Base-by-base conservation (phyloP, 768 basidiomycete genomes). In the Tylopilus sp. region DNA sequence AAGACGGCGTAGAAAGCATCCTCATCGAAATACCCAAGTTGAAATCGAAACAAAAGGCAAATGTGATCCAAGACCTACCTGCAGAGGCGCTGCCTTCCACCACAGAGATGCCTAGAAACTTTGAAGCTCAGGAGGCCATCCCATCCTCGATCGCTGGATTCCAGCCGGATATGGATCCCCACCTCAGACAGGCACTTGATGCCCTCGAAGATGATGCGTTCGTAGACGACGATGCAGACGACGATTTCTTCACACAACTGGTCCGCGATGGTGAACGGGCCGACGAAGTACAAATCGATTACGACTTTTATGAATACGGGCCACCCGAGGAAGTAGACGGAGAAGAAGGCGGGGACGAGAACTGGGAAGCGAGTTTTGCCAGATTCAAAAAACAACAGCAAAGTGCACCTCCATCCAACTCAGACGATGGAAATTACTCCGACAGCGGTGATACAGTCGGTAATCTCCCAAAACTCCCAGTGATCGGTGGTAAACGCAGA, bases 161-260 rank as follows among this genome's bases (percentile, higher is more conserved):
- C 53, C 88, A 90, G 63, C 97, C 94, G 1, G 91, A 95, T 63
- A 91, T 99, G 90, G 91, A 99, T 66, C 92, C 93, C 6, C 91
- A 94, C 71, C 77, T 98, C 23, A 79, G 97, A 22, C 97, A 99
- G 69, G 82, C 83, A 0, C 73, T 99, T 15, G 94, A 97, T 64
- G 97, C 97, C 2, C 73, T 99, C 21, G 97, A 98, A 53, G 95
- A 99, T 60, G 93, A 95, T 53, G 94, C 88, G 3, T 99, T 95
- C 62, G 87, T 97, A 15, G 87, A 92, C 38, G 87, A 85, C 51
- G 78, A 71, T 10, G 66, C 86, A 4, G 82, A 79, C 30, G 91
- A 92, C 47, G 79, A 85, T 64, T 91, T 91, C 67, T 93, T 93
- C 53, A 73, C 72, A 11, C 79, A 87, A 55, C 71, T 93, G 3